Base-by-base conservation (phyloP, 495 filamentous ascomycete species). In the Parathielavia hyrcaniae region DNA sequence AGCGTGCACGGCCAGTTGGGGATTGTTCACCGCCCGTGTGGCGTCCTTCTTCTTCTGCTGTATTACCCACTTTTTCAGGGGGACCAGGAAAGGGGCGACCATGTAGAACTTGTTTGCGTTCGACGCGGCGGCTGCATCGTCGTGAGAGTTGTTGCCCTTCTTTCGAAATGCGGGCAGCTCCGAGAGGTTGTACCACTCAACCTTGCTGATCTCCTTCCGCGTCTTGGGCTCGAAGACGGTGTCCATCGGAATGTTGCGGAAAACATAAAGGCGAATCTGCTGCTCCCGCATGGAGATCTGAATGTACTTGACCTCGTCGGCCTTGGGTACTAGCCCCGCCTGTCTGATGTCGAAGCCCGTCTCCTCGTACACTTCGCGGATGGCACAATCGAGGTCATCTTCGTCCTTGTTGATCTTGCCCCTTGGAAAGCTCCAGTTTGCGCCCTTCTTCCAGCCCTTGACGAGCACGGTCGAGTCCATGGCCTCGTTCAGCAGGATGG, bases 351-450 rank as follows among this genome's bases (percentile, higher is more conserved):
- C 88, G 61, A 84, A 95, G 13, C 93, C 93, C 0, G 93, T 98
- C 72, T 98, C 93, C 66, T 98, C 93, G 58, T 90, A 91, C 0
- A 96, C 90, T 64, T 98, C 93, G 50, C 93, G 83, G 22, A 96
- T 81, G 10, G 93, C 93, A 68, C 93, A 98, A 59, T 89, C 89
- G 39, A 96, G 72, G 60, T 97, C 92, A 45, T 85, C 84, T 73
- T 98, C 93, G 65, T 92, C 87, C 73, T 92, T 92, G 71, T 97
- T 96, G 71, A 98, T 97, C 71, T 98, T 98, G 8, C 93, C 93
- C 39, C 93, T 72, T 0, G 93, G 93, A 57, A 97, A 98, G 66
- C 91, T 96, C 95, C 95, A 97, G 64, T 85, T 91, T 6, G 92
- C 86, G 14, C 87, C 86, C 67, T 96, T 97, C 78, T 97, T 97